Evolutionary conservation across 345 rosid genomes (phyloP).

Genomic region (Xanthoceras sorbifolium): DNA sequence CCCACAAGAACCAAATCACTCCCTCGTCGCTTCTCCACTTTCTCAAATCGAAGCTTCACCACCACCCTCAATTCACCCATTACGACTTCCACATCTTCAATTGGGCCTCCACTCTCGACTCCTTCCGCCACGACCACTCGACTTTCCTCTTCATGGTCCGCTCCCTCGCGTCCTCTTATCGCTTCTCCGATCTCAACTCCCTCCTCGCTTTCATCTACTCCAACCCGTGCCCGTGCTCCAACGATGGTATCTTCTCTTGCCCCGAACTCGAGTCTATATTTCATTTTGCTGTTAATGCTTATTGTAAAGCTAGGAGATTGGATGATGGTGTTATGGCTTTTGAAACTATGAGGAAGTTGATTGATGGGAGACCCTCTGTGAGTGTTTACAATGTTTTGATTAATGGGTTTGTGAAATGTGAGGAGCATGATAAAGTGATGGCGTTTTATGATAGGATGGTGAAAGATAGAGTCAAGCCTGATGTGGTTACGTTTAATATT

Average conservation of each 20-base stretch:
- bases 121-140: constrained; percentile 79
- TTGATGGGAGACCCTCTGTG: constrained; percentile 66
- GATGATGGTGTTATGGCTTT: constrained; percentile 57
- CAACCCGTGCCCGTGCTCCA: constrained; percentile 75
- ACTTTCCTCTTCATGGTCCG: constrained; percentile 79
- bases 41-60: constrained; percentile 72
- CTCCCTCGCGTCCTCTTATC: constrained; percentile 65
- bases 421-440: constrained; percentile 50
- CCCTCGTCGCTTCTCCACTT: constrained; percentile 59
- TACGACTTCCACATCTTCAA: constrained; percentile 74
- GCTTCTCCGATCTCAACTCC: constrained; percentile 50
- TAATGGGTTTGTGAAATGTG: constrained; percentile 65
- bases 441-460: constrained; percentile 60
- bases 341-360: constrained; percentile 62
- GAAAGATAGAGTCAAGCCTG: constrained; percentile 66
- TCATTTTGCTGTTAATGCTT: constrained; percentile 50
- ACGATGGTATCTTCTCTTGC: constrained; percentile 85
- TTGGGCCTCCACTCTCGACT: constrained; percentile 75
- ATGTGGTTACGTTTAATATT: constrained; percentile 70
- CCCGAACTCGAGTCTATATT: constrained; percentile 66
- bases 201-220: constrained; percentile 63
- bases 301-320: constrained; percentile 60
- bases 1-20: constrained; percentile 44
- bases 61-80: constrained; percentile 71
- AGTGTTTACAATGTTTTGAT: constrained; percentile 64